phyloP scores from a whole-genome alignment of 2,329 filamentous ascomycete genomes.

The Pyrenophora graminea region DNA sequence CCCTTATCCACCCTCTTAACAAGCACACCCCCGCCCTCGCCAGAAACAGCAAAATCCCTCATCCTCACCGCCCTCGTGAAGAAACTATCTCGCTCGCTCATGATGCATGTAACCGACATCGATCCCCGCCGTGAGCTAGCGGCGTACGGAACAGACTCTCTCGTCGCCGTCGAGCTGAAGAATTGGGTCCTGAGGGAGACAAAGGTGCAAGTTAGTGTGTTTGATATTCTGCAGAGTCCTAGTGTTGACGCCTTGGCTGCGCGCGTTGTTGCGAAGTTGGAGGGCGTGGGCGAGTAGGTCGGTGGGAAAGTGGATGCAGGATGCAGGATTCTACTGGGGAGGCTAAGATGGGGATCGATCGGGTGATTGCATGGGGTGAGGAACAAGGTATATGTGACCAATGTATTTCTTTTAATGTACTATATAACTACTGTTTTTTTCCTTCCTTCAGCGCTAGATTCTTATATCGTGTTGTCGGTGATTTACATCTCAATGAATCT shows the following conservation, averaged over 20 bases:
- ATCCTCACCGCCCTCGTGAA: constrained; percentile 16
- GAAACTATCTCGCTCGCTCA: constrained; percentile 17
- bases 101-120: constrained; percentile 21
- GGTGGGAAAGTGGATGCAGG: too few species aligned
- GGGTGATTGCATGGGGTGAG: too few species aligned
- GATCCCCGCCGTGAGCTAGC: constrained; percentile 15
- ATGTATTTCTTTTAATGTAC: too few species aligned
- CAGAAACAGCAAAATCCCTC: not conserved
- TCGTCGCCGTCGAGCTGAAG: constrained; percentile 33
- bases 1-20: too few species aligned
- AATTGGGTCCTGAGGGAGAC: constrained; percentile 28
- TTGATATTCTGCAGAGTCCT: constrained; percentile 26
- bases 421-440: too few species aligned
- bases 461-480: too few species aligned
- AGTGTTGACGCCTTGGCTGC: constrained; percentile 15
- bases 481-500: too few species aligned
- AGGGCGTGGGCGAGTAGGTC: not conserved
- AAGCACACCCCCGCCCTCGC: too few species aligned
- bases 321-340: too few species aligned
- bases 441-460: too few species aligned
- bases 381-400: too few species aligned
- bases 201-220: constrained; percentile 17
- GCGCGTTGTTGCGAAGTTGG: constrained; percentile 9
- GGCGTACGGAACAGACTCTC: constrained; percentile 28
- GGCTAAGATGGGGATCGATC: too few species aligned